Base-by-base conservation (phyloP, 2,329 filamentous ascomycete species). In the Aspergillus sp. region DNA sequence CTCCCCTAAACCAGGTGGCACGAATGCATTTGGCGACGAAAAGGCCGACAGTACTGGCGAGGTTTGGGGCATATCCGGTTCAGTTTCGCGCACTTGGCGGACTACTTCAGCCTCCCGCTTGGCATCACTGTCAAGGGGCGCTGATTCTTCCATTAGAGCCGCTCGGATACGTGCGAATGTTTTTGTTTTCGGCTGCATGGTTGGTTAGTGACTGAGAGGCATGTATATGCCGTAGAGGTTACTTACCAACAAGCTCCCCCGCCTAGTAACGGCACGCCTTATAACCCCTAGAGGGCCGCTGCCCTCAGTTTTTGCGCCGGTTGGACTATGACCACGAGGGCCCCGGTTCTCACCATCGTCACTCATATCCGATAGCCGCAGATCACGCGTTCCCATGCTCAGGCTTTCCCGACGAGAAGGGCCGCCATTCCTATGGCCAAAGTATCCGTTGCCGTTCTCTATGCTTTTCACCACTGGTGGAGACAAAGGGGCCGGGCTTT, bases 31-130 rank as follows among this genome's bases (percentile, higher is more conserved):
- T 39, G 80, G 73, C 14, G 83, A 79, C 14, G 82, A 79, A 57
- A 82, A 68, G 53, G 80, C 74, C 23, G 59, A 55, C 17, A 71
- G 50, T 1, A 63, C 65, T 48, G 81, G 70, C 11, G 75, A 73
- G 64, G 55, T 78, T 68, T 65, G 72, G 72, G 57, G 73, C 14
- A 86, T 76, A 49, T 86, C 85, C 62, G 88, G 83, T 68, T 97
- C 93, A 66, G 89, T 93, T 73, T 98, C 95, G 43, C 92, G 89
- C 27, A 98, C 93, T 75, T 97, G 95, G 51, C 91, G 90, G 62
- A 99, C 91, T 5, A 98, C 95, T 75, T 98, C 93, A 39, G 93
- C 92, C 79, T 99, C 95, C 40, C 92, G 88, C 52, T 90, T 88
- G 57, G 91, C 87, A 73, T 99, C 95, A 43, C 89, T 89, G 67